Conservation (phyloP, 2,329 filamentous ascomycete species). For the Pseudocercospora musae region DNA sequence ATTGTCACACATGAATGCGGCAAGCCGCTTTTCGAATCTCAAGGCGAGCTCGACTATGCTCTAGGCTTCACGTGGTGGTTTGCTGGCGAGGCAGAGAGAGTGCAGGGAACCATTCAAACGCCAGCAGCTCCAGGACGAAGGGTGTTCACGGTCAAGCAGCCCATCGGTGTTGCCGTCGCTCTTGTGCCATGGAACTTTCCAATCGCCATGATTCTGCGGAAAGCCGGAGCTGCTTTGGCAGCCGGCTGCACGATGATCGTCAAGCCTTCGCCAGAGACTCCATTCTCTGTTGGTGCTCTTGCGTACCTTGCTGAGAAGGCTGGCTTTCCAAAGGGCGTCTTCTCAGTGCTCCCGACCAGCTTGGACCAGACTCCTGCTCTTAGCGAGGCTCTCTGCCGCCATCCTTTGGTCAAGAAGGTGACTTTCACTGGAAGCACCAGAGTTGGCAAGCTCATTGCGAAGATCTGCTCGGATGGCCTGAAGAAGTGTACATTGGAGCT, state of each 20-base stretch:
- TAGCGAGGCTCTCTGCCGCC: slow-evolving; percentile 54
- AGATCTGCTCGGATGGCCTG: slow-evolving; percentile 56
- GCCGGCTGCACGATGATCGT: slow-evolving; percentile 71
- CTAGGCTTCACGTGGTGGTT: slow-evolving; percentile 57
- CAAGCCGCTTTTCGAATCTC: slow-evolving; percentile 51
- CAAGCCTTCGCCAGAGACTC: slow-evolving; percentile 68
- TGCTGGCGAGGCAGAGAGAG: slow-evolving; percentile 58
- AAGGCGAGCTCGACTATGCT: slow-evolving; percentile 54
- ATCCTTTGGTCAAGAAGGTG: slow-evolving; percentile 60
- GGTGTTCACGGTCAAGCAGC: slow-evolving; percentile 71
- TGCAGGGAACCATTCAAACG: slow-evolving; percentile 60
- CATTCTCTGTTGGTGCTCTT: slow-evolving; percentile 55
- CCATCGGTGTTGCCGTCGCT: slow-evolving; percentile 65
- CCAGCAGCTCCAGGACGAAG: slow-evolving; percentile 61
- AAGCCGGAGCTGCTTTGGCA: slow-evolving; percentile 64
- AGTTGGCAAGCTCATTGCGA: slow-evolving; percentile 61
- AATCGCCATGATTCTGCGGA: slow-evolving; percentile 59
- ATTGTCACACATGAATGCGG: slow-evolving; percentile 61
- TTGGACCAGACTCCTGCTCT: slow-evolving; percentile 54
- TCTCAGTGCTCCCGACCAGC: slow-evolving; percentile 60
- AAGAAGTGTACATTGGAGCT: slow-evolving; percentile 65
- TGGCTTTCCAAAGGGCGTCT: slow-evolving; percentile 58
- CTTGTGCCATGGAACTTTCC: slow-evolving; percentile 68
- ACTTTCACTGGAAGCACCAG: slow-evolving; percentile 60
- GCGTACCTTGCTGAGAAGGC: slow-evolving; percentile 53